phyloP scores from a whole-genome alignment of 345 rosid genomes.

The Citrus unshiu region DNA sequence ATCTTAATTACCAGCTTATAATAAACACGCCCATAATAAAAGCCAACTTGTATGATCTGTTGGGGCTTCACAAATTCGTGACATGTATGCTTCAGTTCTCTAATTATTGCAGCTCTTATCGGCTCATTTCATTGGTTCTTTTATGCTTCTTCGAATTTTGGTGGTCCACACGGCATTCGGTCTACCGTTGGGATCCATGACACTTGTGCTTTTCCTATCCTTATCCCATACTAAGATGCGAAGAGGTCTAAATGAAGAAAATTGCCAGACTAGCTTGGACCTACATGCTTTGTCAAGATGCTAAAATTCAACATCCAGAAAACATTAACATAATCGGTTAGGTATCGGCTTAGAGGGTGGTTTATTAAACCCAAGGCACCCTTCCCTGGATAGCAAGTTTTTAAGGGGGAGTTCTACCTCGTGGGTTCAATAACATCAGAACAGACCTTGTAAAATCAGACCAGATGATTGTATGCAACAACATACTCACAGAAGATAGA shows the following conservation, averaged over 20 bases:
- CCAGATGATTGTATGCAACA: background rate
- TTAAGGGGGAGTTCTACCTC: no score
- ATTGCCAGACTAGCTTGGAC: background rate
- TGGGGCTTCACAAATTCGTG: constrained; percentile 10
- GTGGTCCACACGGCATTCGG: constrained; percentile 19
- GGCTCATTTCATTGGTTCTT: background rate
- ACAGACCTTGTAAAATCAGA: background rate
- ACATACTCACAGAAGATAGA: background rate
- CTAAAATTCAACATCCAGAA: background rate
- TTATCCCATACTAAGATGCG: background rate
- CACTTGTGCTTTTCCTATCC: background rate
- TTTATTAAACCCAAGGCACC: no score
- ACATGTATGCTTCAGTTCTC: constrained; percentile 2
- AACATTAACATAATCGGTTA: background rate
- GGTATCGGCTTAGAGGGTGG: no score
- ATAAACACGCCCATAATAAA: background rate
- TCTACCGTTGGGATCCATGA: background rate
- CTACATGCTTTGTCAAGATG: background rate
- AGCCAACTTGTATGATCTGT: constrained; percentile 11
- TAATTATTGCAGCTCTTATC: background rate
- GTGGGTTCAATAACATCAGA: background rate
- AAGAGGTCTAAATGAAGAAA: background rate
- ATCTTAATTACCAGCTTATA: no score
- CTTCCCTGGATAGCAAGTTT: no score
- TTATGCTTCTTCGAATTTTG: background rate